These are phyloP conservation scores for Hydnomerulius pinastri DNA, from an alignment of 768 basidiomycete species.

Conservation along the genomic window DNA sequence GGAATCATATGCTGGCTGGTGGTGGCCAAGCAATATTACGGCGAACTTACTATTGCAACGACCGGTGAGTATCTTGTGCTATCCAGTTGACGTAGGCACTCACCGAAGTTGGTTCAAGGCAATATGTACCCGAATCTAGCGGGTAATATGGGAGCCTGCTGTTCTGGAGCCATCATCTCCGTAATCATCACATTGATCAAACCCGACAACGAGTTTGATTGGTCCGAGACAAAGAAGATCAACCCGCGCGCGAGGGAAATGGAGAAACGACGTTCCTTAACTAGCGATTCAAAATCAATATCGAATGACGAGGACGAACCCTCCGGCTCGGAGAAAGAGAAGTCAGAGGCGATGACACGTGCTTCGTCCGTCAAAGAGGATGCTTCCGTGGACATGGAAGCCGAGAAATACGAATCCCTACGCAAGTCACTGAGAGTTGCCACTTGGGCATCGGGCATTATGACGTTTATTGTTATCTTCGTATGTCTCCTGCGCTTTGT, in stretches of 20 bases:
- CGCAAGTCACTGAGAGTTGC: constrained; percentile 14
- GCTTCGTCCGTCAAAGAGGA: constrained; percentile 5
- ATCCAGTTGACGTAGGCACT: neutral
- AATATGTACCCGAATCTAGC: constrained; percentile 18
- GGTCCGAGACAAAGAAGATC: constrained; percentile 18
- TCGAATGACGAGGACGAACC: constrained; percentile 4
- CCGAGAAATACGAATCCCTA: constrained; percentile 7
- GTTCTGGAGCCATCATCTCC: constrained; percentile 16
- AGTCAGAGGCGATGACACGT: constrained; percentile 6
- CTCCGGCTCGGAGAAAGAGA: constrained; percentile 10
- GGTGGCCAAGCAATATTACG: constrained; percentile 18
- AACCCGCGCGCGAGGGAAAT: constrained; percentile 13
- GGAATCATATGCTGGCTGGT: constrained; percentile 52
- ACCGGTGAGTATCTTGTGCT: constrained; percentile 10
- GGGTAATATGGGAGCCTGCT: constrained; percentile 18
- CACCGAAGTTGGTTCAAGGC: constrained; percentile 6
- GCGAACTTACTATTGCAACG: constrained; percentile 14
- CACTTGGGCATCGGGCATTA: constrained; percentile 11
- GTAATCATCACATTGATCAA: constrained; percentile 16
- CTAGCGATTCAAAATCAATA: neutral
- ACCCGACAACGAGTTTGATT: constrained; percentile 20
- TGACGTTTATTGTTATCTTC: constrained; percentile 18
- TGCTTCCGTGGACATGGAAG: neutral
- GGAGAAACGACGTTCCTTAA: neutral
- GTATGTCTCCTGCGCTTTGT: neutral